A percentile compares a stretch with the other conserved stretches of the same genome.
phyloP scores from a whole-genome alignment of 306 rosid genomes.

The Hippophae tibetana region DNA sequence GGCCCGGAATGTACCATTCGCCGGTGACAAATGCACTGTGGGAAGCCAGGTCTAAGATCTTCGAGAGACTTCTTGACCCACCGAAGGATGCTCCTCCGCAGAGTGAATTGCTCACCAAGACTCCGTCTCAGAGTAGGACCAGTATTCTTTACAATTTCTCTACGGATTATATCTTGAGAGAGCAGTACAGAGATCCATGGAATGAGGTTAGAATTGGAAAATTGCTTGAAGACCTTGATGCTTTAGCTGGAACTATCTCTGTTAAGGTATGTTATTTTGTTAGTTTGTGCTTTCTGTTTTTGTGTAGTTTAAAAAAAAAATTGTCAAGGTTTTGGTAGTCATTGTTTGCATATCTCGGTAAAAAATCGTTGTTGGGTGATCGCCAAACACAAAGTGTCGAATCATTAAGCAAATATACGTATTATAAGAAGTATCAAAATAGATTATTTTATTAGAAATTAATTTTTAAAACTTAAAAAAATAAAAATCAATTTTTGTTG shows the following conservation, averaged over 20 bases:
- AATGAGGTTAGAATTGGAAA: conserved; percentile 62
- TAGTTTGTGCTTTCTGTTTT: too few relatives aligned
- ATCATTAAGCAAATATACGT: rapidly evolving
- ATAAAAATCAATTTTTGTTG: too few relatives aligned
- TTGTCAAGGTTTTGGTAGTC: too few relatives aligned
- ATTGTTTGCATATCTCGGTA: too few relatives aligned
- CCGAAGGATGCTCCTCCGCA: conserved; percentile 1
- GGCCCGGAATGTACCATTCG: conserved; percentile 75
- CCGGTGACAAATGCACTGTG: conserved; percentile 79
- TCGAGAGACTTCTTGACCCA: conserved; percentile 19
- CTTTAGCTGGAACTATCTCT: conserved; percentile 81
- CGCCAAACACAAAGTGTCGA: too few relatives aligned
- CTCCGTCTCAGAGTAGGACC: conserved; percentile 55
- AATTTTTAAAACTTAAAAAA: too few relatives aligned
- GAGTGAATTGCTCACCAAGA: conserved; percentile 19
- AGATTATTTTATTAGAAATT: too few relatives aligned
- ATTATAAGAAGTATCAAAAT: too few relatives aligned
- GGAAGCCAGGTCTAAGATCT: conserved; percentile 66
- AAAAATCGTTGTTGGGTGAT: too few relatives aligned
- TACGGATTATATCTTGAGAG: conserved; percentile 55
- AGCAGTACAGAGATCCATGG: conserved; percentile 85
- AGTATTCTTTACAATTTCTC: conserved; percentile 53
- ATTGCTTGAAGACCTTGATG: conserved; percentile 77
- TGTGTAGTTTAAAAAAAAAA: too few relatives aligned
- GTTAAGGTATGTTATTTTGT: conserved; percentile 35